Base-by-base conservation (phyloP, 305 asterid species). In the Solanum hybrid region DNA sequence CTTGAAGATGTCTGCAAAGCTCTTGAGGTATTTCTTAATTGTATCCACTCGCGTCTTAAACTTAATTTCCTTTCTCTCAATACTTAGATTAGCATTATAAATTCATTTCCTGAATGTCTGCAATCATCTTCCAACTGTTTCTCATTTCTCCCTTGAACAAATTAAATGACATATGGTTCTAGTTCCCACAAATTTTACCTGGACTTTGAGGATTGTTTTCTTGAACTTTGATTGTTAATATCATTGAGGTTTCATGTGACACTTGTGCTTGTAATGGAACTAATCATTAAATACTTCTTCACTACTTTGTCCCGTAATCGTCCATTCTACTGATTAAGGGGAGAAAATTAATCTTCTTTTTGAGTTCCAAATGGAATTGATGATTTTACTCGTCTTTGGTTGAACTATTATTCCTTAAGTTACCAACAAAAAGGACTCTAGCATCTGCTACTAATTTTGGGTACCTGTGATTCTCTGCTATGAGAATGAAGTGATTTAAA, bases 1-100 rank as follows among this genome's bases (percentile, higher is more conserved):
- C 94, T 95, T 42, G 96, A 94, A 90, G 92, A 90, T 6, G 91
- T 96, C 93, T 92, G 96, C 96, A 95, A 90, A 92, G 99, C 97
- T 90, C 96, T 96, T 46, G 96, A 95, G 98, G 98, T 96, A 77
- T 73, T 84, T 51, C 29, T 82, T 81, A 81, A 40, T 81, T 90
- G 84, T 56, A 36, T 78, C 31, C 34, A 34, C 17, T 80, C 6
- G 77, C 12, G 29, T 3, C 31, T 64, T 85, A 22, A 46, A 32
- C 60, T 76, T 10, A 22, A 82, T 37, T 5, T 72, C 90, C 32
- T 29, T 36, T 32, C 29, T 78, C 72, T 26, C 66, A 46, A 46
- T 42, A 42, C 26, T 40, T 14, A 81, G 71, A 81, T 26, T 7
- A 27, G 72, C 27, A 26, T 16, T 81, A 42, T 26, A 42, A 42